Base-by-base conservation (phyloP, 768 basidiomycete genomes). In the Naganishia kalamii region DNA sequence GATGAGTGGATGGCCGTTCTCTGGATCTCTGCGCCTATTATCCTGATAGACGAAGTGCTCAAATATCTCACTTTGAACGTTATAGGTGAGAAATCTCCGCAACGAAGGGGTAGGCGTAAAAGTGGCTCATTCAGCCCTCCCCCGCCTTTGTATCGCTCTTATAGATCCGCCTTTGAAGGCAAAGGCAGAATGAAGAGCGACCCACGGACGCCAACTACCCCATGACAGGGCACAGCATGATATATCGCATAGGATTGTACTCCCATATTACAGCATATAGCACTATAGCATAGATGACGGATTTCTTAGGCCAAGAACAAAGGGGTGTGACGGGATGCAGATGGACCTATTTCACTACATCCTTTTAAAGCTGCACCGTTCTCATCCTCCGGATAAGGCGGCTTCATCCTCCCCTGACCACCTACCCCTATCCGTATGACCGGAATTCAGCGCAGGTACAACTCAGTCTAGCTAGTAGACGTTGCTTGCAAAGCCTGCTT, bases 1-100 rank as follows among this genome's bases (percentile, higher is more conserved):
- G 78, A 78, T 23, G 94, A 99, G 79, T 99, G 94, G 94, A 86
- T 87, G 77, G 92, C 92, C 19, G 93, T 99, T 10, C 78, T 99
- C 67, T 84, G 82, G 70, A 83, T 98, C 68, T 92, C 89, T 69
- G 86, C 85, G 6, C 94, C 94, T 21, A 92, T 99, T 35, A 74
- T 99, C 41, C 59, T 89, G 51, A 86, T 98, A 51, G 94, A 98
- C 78, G 96, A 98, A 48, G 54, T 60, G 54, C 57, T 65, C 43
- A 65, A 65, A 60, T 65, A 59, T 32, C 33, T 65, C 54, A 46
- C 64, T 59, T 54, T 65, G 41, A 44, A 48, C 57, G 30, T 65
- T 59, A 52, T 52, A 65, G 64, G 64, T 65, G 57, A 65, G 64
- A 65, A 41, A 35, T 23, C 23, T 61, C 47, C 54, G 30, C 54